These are phyloP conservation scores for Anisodus acutangulus DNA, from an alignment of 257 asterid species.

Conservation along the genomic window DNA sequence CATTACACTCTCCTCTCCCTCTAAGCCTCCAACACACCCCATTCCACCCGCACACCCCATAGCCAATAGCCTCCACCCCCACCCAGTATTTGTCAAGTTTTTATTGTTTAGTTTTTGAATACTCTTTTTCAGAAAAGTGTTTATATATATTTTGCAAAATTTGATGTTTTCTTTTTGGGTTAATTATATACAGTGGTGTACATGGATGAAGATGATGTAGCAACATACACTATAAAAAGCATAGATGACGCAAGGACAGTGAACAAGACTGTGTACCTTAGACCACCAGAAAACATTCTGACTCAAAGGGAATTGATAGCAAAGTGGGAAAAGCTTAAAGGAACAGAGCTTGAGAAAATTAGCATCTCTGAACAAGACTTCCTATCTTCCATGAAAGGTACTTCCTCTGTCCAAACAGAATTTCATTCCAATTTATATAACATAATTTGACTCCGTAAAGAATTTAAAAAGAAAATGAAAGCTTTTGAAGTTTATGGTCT, in stretches of 20 bases:
- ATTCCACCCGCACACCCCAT: too few relatives aligned
- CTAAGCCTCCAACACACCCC: too few relatives aligned
- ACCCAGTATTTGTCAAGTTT: neutral
- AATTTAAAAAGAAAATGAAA: neutral
- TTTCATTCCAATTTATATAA: neutral
- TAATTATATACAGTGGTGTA: conserved; percentile 45
- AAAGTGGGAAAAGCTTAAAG: conserved; percentile 67
- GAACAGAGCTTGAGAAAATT: conserved; percentile 55
- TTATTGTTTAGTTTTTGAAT: neutral
- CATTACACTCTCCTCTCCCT: too few relatives aligned
- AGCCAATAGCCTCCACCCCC: too few relatives aligned
- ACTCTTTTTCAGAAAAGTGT: neutral
- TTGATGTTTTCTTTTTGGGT: neutral
- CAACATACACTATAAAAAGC: conserved; percentile 63
- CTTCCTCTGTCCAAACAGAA: neutral
- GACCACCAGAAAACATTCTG: conserved; percentile 67
- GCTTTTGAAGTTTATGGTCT: neutral
- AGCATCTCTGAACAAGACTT: conserved; percentile 59
- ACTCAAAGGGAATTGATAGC: conserved; percentile 59
- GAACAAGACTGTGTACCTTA: conserved; percentile 78
- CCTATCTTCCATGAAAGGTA: conserved; percentile 63
- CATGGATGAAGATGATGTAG: conserved; percentile 76
- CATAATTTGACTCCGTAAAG: neutral
- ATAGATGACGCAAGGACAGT: conserved; percentile 69
- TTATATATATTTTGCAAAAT: neutral